phyloP scores from a whole-genome alignment of 495 filamentous ascomycete genomes.

The Articulospora tetracladia region DNA sequence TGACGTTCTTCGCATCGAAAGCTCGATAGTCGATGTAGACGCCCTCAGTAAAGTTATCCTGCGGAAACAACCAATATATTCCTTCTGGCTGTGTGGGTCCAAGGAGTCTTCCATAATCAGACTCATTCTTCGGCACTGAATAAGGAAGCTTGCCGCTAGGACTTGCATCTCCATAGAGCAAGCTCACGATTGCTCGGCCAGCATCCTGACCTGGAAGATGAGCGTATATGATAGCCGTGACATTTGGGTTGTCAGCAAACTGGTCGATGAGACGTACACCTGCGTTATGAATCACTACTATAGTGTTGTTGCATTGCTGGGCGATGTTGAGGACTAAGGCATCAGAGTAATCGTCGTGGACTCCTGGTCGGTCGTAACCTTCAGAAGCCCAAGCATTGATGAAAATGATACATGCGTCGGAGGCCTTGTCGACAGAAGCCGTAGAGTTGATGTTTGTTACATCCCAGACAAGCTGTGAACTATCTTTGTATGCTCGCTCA shows the following conservation, averaged over 20 bases:
- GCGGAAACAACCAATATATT: constrained; percentile 38
- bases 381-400: constrained; percentile 57
- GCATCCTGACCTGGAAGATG: constrained; percentile 59
- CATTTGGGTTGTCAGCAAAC: constrained; percentile 56
- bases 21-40: constrained; percentile 64
- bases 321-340: constrained; percentile 54
- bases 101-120: constrained; percentile 47
- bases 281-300: constrained; percentile 62
- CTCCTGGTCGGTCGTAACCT: constrained; percentile 39
- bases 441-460: constrained; percentile 31
- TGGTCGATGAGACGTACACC: constrained; percentile 67
- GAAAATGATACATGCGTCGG: constrained; percentile 64
- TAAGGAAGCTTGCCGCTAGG: constrained; percentile 67
- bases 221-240: constrained; percentile 57
- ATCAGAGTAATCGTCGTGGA: constrained; percentile 42
- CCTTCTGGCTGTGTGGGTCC: constrained; percentile 28
- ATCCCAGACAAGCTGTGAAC: constrained; percentile 47
- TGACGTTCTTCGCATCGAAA: constrained; percentile 57
- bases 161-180: constrained; percentile 58
- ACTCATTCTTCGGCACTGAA: constrained; percentile 57
- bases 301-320: constrained; percentile 51
- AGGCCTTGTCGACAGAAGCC: constrained; percentile 40
- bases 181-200: constrained; percentile 47
- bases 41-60: constrained; percentile 59
- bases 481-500: constrained; percentile 46